Base-by-base conservation (phyloP, 768 basidiomycete species). In the Solioccasus polychromus region DNA sequence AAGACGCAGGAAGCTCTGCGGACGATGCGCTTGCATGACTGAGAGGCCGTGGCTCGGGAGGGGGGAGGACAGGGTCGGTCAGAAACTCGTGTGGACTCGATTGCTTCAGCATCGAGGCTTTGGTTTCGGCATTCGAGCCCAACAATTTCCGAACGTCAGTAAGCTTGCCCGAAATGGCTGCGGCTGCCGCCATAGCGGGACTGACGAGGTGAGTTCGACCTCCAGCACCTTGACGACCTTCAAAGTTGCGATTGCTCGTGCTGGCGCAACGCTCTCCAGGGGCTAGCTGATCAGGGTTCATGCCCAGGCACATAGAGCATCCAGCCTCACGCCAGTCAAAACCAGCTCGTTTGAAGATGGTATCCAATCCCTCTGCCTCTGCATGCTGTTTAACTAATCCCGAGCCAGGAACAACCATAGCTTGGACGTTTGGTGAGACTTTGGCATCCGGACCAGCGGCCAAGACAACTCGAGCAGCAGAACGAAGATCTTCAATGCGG, bases 311-410 rank as follows among this genome's bases (percentile, higher is more conserved):
- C 92, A 95, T 95, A 14, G 92, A 95, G 62, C 92, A 95, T 26
- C 92, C 92, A 25, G 92, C 92, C 67, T 95, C 92, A 41, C 92
- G 79, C 92, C 92, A 94, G 60, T 95, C 92, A 60, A 93, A 95
- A 25, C 92, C 92, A 28, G 92, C 92, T 35, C 86, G 84, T 62
- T 83, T 88, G 74, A 95, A 91, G 55, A 94, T 73, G 44, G 75
- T 74, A 57, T 93, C 90, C 48, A 95, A 72, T 20, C 91, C 91
- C 59, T 95, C 92, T 17, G 82, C 83, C 69, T 94, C 91, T 17
- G 92, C 89, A 57, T 94, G 92, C 57, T 88, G 80, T 61, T 92
- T 94, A 64, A 95, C 81, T 39, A 94, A 64, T 42, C 92, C 92
- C 12, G 92, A 94, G 19, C 92, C 92, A 3, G 92, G 92, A 32